Evolutionary conservation across 768 basidiomycete species (phyloP).

Genomic region (Porpolomopsis calyptriformis): DNA sequence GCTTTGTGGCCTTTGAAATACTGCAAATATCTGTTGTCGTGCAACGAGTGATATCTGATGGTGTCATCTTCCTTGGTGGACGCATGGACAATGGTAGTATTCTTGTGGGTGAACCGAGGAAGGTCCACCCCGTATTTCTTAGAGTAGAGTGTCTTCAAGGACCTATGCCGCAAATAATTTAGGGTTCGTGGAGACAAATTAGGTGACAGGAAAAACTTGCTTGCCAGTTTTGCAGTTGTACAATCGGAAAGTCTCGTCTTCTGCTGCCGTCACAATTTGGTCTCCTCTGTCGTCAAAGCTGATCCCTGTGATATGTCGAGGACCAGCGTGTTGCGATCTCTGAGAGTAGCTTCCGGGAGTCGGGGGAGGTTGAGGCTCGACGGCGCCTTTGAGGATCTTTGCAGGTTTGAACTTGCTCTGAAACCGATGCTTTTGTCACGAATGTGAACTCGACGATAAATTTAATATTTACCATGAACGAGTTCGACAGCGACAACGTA

Average conservation of each 20-base stretch:
- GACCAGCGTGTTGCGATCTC: slow-evolving; percentile 33
- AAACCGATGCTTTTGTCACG: slow-evolving; percentile 3
- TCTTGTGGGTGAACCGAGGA: slow-evolving; percentile 90
- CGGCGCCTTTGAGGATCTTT: slow-evolving; percentile 74
- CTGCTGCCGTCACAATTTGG: slow-evolving; percentile 71
- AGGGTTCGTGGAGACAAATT: slow-evolving; percentile 13
- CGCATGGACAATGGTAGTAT: slow-evolving; percentile 73
- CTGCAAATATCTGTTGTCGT: slow-evolving; percentile 92
- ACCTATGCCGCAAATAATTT: slow-evolving; percentile 31
- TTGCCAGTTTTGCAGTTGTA: slow-evolving; percentile 88
- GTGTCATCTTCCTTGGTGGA: slow-evolving; percentile 95
- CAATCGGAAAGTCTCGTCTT: slow-evolving; percentile 86
- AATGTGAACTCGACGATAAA: background rate
- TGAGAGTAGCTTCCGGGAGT: slow-evolving; percentile 26
- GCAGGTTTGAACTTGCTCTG: slow-evolving; percentile 77
- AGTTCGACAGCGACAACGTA: slow-evolving; percentile 36
- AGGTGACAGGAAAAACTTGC: slow-evolving; percentile 47
- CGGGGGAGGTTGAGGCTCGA: slow-evolving; percentile 49
- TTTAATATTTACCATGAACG: slow-evolving; percentile 49
- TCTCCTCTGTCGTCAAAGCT: slow-evolving; percentile 89
- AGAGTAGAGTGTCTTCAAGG: slow-evolving; percentile 68
- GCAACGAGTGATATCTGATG: slow-evolving; percentile 86
- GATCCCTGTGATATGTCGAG: slow-evolving; percentile 76
- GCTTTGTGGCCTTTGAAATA: slow-evolving; percentile 95
- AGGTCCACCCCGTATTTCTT: slow-evolving; percentile 97